Percentiles rank a stretch among this genome's conserved stretches.
phyloP scores from a whole-genome alignment of 73 alveolate genomes.

The Paraurostyla sp. region DNA sequence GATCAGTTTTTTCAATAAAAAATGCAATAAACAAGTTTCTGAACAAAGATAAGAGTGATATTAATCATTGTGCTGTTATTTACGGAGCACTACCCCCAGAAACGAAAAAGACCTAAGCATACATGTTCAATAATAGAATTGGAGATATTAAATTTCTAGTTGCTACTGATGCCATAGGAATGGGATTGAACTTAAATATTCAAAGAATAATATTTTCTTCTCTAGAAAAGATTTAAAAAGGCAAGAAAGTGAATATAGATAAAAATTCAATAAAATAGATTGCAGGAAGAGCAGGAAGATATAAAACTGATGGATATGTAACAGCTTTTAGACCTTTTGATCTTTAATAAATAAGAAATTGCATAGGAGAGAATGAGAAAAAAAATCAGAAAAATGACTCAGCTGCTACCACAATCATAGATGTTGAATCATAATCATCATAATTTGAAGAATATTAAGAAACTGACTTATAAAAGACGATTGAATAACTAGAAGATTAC shows the following conservation, averaged over 20 bases:
- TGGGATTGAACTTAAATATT: constrained; percentile 84
- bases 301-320: constrained; percentile 78
- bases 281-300: constrained; percentile 91
- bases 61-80: constrained; percentile 68
- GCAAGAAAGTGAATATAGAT: constrained; percentile 17
- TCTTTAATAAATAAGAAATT: constrained; percentile 6
- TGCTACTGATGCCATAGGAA: constrained; percentile 88
- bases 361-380: background rate
- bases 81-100: constrained; percentile 88
- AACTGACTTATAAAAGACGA: too few species aligned
- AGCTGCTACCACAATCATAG: background rate
- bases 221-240: constrained; percentile 48
- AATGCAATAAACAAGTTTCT: background rate
- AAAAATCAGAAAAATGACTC: background rate
- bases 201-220: constrained; percentile 75
- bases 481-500: too few species aligned
- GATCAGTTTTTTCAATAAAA: constrained; percentile 25
- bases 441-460: too few species aligned
- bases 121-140: constrained; percentile 62
- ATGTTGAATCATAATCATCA: background rate
- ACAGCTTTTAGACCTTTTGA: constrained; percentile 54
- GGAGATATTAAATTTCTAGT: constrained; percentile 70
- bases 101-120: constrained; percentile 74
- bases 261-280: constrained; percentile 66
- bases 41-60: constrained; percentile 18